Evolutionary conservation across 805 yeast species (phyloP).

Genomic region (Hanseniaspora vineae): DNA sequence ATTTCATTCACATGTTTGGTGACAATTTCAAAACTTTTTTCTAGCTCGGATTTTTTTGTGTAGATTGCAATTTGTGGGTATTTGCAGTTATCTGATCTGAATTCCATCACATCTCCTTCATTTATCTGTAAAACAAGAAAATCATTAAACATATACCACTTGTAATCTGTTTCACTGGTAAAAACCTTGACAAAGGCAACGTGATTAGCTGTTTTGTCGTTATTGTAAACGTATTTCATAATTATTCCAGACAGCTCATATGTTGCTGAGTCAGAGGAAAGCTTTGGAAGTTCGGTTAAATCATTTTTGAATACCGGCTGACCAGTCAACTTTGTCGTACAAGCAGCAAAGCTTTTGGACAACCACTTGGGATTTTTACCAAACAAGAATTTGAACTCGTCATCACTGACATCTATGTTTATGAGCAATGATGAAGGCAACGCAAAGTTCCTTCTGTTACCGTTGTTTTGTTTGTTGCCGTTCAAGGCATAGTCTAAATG

Average conservation of each 20-base stretch:
- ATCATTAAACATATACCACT: slow-evolving; percentile 85
- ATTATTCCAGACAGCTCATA: slow-evolving; percentile 61
- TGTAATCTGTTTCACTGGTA: slow-evolving; percentile 14
- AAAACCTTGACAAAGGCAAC: slow-evolving; percentile 44
- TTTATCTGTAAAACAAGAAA: slow-evolving; percentile 69
- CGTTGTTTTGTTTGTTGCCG: slow-evolving; percentile 34
- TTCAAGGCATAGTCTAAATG: slow-evolving; percentile 53
- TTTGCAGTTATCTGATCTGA: slow-evolving; percentile 65
- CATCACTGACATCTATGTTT: slow-evolving; percentile 1
- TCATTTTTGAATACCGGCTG: slow-evolving; percentile 3
- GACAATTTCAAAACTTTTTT: slow-evolving; percentile 32
- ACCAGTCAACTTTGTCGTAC: slow-evolving; percentile 2
- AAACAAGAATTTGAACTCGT: slow-evolving; percentile 3
- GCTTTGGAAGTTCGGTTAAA: slow-evolving; percentile 4
- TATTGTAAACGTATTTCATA: slow-evolving; percentile 48
- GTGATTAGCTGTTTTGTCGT: slow-evolving; percentile 43
- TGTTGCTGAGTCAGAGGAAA: slow-evolving; percentile 21
- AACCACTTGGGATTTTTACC: slow-evolving; percentile 5
- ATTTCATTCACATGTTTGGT: slow-evolving; percentile 45
- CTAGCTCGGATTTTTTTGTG: slow-evolving; percentile 32
- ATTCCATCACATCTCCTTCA: slow-evolving; percentile 65
- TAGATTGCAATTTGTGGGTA: slow-evolving; percentile 63
- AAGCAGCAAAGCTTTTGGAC: slow-evolving; percentile 1
- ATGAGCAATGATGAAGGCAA: slow-evolving; percentile 1
- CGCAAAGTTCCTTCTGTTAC: slow-evolving; percentile 12